Conservation (phyloP, 2,329 filamentous ascomycete genomes). For the Amesomyces nigricolor region DNA sequence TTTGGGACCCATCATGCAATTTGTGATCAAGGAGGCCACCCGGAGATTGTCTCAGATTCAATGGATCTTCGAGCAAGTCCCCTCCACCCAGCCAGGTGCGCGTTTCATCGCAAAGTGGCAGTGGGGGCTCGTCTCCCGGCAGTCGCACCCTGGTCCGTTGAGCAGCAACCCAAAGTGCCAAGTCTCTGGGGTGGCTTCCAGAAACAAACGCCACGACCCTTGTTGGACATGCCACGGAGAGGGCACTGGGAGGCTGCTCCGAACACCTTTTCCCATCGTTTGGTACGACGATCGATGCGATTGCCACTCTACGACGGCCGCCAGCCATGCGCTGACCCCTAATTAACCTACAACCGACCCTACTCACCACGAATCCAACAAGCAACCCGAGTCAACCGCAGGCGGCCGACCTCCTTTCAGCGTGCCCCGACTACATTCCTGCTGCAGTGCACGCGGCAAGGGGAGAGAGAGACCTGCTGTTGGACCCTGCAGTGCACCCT, state of each 20-base stretch:
- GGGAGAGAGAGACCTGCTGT: constrained; percentile 18
- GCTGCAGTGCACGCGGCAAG: constrained; percentile 15
- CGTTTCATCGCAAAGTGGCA: neutral
- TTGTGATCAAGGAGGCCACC: neutral
- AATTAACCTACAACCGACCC: constrained; percentile 4
- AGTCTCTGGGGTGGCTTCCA: constrained; percentile 12
- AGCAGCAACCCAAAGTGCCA: constrained; percentile 11
- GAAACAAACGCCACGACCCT: constrained; percentile 20
- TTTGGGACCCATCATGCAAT: neutral
- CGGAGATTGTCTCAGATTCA: neutral
- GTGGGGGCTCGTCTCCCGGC: constrained; percentile 2
- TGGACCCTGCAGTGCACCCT: constrained; percentile 16
- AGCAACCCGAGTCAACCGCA: neutral
- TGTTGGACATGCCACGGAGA: constrained; percentile 5
- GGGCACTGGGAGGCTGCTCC: constrained; percentile 26
- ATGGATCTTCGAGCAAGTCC: neutral
- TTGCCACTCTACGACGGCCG: constrained; percentile 11
- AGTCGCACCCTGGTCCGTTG: neutral
- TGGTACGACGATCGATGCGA: constrained; percentile 19
- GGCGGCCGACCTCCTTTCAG: neutral
- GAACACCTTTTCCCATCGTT: constrained; percentile 26
- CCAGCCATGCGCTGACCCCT: constrained; percentile 25
- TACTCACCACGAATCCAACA: constrained; percentile 1
- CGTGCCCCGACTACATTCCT: neutral
- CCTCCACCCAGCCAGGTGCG: too few relatives aligned